A percentile compares a stretch with the other conserved stretches of the same genome.
These are phyloP conservation scores for Phytophthora capsici DNA, from an alignment of 352 stramenopile genomes.

Conservation along the genomic window DNA sequence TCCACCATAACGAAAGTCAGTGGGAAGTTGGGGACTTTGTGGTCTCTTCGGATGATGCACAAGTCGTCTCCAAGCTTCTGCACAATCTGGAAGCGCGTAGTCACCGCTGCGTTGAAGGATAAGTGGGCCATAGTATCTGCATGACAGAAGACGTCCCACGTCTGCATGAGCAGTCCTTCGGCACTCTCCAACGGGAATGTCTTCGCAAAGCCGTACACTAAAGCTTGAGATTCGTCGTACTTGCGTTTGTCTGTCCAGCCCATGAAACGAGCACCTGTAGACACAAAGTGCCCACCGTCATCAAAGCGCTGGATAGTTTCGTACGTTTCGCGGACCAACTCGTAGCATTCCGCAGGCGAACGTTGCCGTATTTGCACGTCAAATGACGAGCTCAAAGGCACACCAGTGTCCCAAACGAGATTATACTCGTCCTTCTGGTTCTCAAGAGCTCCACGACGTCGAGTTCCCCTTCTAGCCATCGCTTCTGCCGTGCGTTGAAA, in stretches of 20 bases:
- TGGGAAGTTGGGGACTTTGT: constrained; percentile 47
- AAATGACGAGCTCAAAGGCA: constrained; percentile 49
- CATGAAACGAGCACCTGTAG: constrained; percentile 49
- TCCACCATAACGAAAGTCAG: constrained; percentile 65
- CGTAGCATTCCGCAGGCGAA: constrained; percentile 43
- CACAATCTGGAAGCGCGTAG: constrained; percentile 52
- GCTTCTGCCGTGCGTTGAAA: constrained; percentile 42
- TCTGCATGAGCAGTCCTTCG: constrained; percentile 44
- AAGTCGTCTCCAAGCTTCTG: constrained; percentile 64
- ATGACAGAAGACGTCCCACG: constrained; percentile 56
- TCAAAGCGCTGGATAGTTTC: constrained; percentile 57
- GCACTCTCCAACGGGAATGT: constrained; percentile 42
- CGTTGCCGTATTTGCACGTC: constrained; percentile 24
- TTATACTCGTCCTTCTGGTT: constrained; percentile 1
- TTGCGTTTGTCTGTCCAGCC: constrained; percentile 59
- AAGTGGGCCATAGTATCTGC: constrained; percentile 46
- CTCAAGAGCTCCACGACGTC: constrained; percentile 1
- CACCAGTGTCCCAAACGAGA: constrained; percentile 31
- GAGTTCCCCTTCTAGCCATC: constrained; percentile 19
- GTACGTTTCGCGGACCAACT: constrained; percentile 65
- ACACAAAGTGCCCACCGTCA: constrained; percentile 36
- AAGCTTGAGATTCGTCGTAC: constrained; percentile 35
- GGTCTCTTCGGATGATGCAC: constrained; percentile 62
- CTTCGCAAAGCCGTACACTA: constrained; percentile 61
- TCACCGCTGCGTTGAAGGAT: constrained; percentile 55